phyloP scores from a whole-genome alignment of 768 basidiomycete genomes.

The Phylloporus sp. region DNA sequence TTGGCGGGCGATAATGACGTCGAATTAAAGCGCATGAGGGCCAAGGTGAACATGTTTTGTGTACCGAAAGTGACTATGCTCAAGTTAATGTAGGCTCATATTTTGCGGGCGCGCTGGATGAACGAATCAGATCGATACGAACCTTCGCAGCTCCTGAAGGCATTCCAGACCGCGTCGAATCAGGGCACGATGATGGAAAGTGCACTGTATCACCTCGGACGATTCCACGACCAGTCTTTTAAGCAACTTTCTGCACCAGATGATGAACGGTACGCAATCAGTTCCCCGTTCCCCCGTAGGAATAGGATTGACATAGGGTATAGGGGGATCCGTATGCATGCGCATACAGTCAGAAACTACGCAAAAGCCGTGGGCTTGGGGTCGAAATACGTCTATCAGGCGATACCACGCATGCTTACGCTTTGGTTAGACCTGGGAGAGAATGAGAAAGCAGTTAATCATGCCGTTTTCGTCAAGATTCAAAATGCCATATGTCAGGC shows the following conservation, averaged over 20 bases:
- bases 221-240: slow-evolving; percentile 79
- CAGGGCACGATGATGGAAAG: slow-evolving; percentile 69
- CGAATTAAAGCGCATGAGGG: slow-evolving; percentile 50
- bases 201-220: slow-evolving; percentile 79
- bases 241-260: slow-evolving; percentile 48
- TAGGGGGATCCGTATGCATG: slow-evolving; percentile 62
- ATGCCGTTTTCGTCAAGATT: slow-evolving; percentile 48
- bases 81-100: slow-evolving; percentile 50
- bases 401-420: slow-evolving; percentile 87
- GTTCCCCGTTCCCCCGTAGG: not conserved
- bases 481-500: slow-evolving; percentile 51
- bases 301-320: not conserved
- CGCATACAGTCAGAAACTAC: slow-evolving; percentile 62
- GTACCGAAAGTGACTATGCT: not conserved
- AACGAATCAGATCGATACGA: slow-evolving; percentile 83
- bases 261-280: slow-evolving; percentile 45
- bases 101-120: slow-evolving; percentile 89
- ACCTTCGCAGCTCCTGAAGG: slow-evolving; percentile 51
- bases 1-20: slow-evolving; percentile 48
- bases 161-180: slow-evolving; percentile 49
- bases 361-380: slow-evolving; percentile 69
- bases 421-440: slow-evolving; percentile 95
- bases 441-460: slow-evolving; percentile 18
- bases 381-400: slow-evolving; percentile 95
- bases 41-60: slow-evolving; percentile 51